Base-by-base conservation (phyloP, 495 filamentous ascomycete genomes). In the Parmelia sp. region DNA sequence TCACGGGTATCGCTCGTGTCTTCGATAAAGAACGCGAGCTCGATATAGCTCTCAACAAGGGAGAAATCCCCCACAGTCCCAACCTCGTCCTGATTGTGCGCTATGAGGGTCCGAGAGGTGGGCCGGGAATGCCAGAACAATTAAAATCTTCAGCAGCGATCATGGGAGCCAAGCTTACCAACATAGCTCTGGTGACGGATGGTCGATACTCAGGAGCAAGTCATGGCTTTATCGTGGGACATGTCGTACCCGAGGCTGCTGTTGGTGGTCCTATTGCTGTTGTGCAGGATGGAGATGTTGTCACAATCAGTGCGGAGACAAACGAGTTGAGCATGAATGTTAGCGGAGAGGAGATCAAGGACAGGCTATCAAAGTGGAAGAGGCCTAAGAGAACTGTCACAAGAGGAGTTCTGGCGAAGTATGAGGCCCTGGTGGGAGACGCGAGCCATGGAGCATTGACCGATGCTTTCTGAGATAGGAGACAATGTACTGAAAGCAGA, bases 51-150 rank as follows among this genome's bases (percentile, higher is more conserved):
- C 79, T 98, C 19, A 83, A 83, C 44, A 79, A 80, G 47, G 88
- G 90, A 37, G 71, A 82, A 60, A 91, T 92, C 66, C 89, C 90
- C 40, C 84, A 82, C 53, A 81, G 83, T 35, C 88, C 92, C 70
- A 95, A 95, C 70, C 81, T 96, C n/a, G 94, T 97, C 15, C 78
- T 96, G 47, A 85, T 97, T 25, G 93, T 98, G 42, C 88, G 94
- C 40, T 97, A 96, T 72, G 94, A 98, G 74, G 94, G 94, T 1
- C 94, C 94, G 9, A 92, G 90, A 73, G 94, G 94, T 70, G 94
- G 93, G 0, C 94, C 94, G 10, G 94, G 94, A 21, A 98, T 98
- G 94, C 94, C 94, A n/a, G 94, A 98, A 75, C 92, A 96, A 77
- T 82, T 96, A 39, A 91, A 88, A 71, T 88, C 94, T 12, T 88